Evolutionary conservation across 139 green algal genomes (phyloP).

Genomic region (Asterochloris erici): DNA sequence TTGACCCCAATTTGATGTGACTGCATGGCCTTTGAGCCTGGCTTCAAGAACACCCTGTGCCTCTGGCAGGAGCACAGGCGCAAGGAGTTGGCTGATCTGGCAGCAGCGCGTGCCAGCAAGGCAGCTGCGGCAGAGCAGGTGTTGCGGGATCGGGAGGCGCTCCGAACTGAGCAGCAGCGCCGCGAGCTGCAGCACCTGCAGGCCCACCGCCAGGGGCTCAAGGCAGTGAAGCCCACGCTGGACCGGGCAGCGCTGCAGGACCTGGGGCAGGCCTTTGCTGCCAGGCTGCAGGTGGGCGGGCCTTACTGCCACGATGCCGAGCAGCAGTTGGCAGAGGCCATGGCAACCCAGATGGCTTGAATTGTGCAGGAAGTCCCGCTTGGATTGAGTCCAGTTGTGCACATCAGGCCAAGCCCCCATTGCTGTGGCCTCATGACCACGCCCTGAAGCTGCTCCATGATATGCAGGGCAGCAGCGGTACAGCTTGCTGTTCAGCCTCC

Average conservation of each 20-base stretch:
- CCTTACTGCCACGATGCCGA: neutral
- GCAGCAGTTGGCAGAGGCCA: neutral
- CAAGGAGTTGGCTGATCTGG: constrained; percentile 9
- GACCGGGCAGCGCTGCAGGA: constrained; percentile 7
- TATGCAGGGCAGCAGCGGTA: neutral
- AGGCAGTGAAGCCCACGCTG: constrained; percentile 1
- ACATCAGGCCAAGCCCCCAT: neutral
- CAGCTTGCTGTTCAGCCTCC: neutral
- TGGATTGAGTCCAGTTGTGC: neutral
- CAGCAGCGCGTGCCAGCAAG: constrained; percentile 7
- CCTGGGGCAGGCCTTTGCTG: constrained; percentile 12
- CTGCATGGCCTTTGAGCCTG: no score
- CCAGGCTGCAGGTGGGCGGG: neutral
- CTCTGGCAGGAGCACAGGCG: neutral
- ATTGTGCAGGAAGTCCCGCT: neutral
- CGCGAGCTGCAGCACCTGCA: constrained; percentile 6
- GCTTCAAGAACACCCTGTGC: no score
- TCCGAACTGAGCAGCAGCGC: constrained; percentile 1
- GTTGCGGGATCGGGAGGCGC: neutral
- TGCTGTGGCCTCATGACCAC: no score
- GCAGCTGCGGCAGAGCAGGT: constrained; percentile 16
- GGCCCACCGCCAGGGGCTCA: constrained; percentile 4
- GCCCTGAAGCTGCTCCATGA: neutral
- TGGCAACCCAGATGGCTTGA: neutral
- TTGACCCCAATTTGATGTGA: no score